These are phyloP conservation scores for Phytophthora kernoviae DNA, from an alignment of 352 stramenopile genomes.

Conservation along the genomic window DNA sequence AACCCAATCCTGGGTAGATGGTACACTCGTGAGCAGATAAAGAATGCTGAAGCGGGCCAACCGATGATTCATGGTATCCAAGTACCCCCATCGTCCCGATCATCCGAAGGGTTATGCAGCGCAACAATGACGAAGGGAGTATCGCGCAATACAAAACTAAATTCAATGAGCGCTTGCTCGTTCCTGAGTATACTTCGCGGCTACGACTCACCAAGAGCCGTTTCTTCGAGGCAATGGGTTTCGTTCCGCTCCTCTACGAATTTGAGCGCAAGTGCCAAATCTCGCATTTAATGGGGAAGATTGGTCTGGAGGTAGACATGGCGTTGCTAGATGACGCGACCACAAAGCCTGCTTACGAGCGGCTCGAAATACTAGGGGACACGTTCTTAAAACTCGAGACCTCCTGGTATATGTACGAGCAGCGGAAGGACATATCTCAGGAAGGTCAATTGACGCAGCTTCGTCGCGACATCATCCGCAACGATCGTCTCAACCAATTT, in stretches of 20 bases:
- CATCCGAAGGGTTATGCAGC: conserved; percentile 84
- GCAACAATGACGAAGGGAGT: conserved; percentile 65
- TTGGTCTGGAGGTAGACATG: conserved; percentile 79
- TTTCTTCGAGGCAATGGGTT: conserved; percentile 82
- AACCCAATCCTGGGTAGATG: conserved; percentile 83
- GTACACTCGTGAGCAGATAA: conserved; percentile 68
- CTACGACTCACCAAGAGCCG: conserved; percentile 68
- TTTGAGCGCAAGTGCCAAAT: conserved; percentile 91
- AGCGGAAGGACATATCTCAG: conserved; percentile 68
- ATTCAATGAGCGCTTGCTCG: conserved; percentile 79
- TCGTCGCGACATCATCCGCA: conserved; percentile 86
- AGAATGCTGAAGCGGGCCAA: conserved; percentile 59
- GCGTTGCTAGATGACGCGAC: conserved; percentile 79
- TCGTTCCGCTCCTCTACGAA: conserved; percentile 86
- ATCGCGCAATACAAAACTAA: conserved; percentile 61
- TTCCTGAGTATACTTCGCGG: conserved; percentile 74
- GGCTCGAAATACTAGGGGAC: conserved; percentile 82
- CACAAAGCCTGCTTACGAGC: conserved; percentile 85
- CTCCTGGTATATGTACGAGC: conserved; percentile 84
- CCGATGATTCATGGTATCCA: conserved; percentile 74
- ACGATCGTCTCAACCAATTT: conserved; percentile 82
- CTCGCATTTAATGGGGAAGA: conserved; percentile 82
- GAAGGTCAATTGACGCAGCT: conserved; percentile 78
- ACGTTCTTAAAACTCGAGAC: conserved; percentile 89
- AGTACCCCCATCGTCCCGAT: conserved; percentile 79